These are phyloP conservation scores for Trichoderma breve DNA, from an alignment of 2,329 filamentous ascomycete species.

Conservation along the genomic window DNA sequence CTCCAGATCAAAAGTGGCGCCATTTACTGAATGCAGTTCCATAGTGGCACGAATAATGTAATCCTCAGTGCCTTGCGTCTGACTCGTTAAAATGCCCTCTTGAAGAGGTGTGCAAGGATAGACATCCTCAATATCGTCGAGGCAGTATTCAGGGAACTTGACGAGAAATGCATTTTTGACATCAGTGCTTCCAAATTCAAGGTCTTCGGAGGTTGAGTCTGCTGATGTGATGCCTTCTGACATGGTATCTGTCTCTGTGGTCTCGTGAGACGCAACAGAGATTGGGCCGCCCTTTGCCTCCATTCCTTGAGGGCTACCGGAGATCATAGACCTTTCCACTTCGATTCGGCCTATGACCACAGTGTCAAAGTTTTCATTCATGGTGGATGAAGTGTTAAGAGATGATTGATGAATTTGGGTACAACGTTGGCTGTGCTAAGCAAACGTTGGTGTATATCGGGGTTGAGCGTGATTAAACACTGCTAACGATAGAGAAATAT, in stretches of 20 bases:
- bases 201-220: not conserved
- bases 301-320: not conserved
- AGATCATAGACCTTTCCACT: not conserved
- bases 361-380: not conserved
- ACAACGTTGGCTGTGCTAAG: not conserved
- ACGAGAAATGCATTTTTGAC: not conserved
- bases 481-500: not conserved
- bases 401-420: not conserved
- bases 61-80: not conserved
- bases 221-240: not conserved
- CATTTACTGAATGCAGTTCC: not conserved
- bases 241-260: not conserved
- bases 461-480: not conserved
- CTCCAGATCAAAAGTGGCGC: not conserved
- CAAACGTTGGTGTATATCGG: not conserved
- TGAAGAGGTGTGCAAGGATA: constrained; percentile 5
- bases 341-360: not conserved
- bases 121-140: constrained; percentile 2
- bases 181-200: not conserved
- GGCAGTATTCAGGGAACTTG: not conserved
- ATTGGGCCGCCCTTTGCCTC: not conserved
- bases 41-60: not conserved
- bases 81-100: not conserved
- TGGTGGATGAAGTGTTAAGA: not conserved
- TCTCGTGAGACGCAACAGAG: not conserved